Conservation (phyloP, 192 early-diverging fungal species). For the Coemansia sp. region DNA sequence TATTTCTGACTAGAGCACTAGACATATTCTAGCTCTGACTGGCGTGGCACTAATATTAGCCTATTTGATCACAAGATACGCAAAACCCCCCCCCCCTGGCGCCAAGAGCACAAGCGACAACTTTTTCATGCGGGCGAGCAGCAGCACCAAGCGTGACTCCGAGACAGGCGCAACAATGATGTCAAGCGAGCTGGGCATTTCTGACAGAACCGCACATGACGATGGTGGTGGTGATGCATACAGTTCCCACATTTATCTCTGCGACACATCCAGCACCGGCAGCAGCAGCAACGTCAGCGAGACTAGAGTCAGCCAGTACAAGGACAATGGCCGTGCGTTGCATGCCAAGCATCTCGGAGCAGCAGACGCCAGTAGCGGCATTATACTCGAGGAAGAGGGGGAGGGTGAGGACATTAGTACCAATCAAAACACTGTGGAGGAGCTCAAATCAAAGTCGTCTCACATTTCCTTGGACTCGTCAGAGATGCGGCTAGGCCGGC, state of each 20-base stretch:
- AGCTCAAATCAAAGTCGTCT: constrained; percentile 6
- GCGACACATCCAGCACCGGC: background rate
- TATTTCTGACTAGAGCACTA: background rate
- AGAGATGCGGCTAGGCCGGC: constrained; percentile 28
- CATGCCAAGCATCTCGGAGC: constrained; percentile 10
- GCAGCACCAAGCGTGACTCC: constrained; percentile 1
- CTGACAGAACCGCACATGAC: constrained; percentile 4
- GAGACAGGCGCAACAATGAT: background rate
- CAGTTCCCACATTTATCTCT: background rate
- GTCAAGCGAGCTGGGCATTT: constrained; percentile 10
- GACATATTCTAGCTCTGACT: background rate
- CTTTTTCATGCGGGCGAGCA: background rate
- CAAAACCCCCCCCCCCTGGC: background rate
- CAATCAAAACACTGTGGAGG: background rate
- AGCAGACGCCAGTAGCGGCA: background rate
- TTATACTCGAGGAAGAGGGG: background rate
- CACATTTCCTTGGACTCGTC: background rate
- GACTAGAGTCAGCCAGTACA: background rate
- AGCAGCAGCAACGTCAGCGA: constrained; percentile 8
- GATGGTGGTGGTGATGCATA: constrained; percentile 1
- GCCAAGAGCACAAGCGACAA: background rate
- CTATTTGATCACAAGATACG: background rate
- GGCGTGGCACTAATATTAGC: background rate
- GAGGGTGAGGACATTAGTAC: background rate
- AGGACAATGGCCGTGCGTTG: background rate